A percentile compares a stretch with the other conserved stretches of the same genome.
Evolutionary conservation across 805 yeast species (phyloP).

Genomic region (Debaryomyces hansenii): DNA sequence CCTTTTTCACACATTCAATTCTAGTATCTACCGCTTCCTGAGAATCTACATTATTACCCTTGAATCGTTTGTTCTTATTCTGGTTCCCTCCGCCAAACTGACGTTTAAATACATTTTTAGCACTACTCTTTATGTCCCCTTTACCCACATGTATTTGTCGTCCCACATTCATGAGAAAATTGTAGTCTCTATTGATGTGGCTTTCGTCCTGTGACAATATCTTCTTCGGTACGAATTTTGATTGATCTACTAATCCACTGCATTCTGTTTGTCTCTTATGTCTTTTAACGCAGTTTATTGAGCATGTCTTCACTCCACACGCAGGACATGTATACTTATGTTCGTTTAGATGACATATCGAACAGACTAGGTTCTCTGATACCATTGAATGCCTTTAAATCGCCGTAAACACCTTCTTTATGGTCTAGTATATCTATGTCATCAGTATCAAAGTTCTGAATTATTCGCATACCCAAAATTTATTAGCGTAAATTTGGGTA

Average conservation of each 20-base stretch:
- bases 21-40: constrained; percentile 22
- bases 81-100: constrained; percentile 11
- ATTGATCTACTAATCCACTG: constrained; percentile 62
- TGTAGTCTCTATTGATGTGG: constrained; percentile 80
- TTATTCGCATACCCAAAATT: background rate
- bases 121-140: constrained; percentile 43
- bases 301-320: constrained; percentile 67
- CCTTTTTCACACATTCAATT: constrained; percentile 16
- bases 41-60: constrained; percentile 7
- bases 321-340: constrained; percentile 81
- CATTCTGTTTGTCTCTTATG: constrained; percentile 69
- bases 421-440: background rate
- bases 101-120: constrained; percentile 44
- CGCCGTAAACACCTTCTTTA: background rate
- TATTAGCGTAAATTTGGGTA: constrained; percentile 1
- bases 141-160: constrained; percentile 61
- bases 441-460: constrained; percentile 1
- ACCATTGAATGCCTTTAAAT: constrained; percentile 2
- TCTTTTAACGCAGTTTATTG: constrained; percentile 63
- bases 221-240: constrained; percentile 52
- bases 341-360: constrained; percentile 33
- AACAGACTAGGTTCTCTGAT: constrained; percentile 17
- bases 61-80: constrained; percentile 18
- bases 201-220: constrained; percentile 39
- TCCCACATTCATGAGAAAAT: constrained; percentile 61